Evolutionary conservation across 495 filamentous ascomycete genomes (phyloP).

Genomic region (Thozetella sp.): DNA sequence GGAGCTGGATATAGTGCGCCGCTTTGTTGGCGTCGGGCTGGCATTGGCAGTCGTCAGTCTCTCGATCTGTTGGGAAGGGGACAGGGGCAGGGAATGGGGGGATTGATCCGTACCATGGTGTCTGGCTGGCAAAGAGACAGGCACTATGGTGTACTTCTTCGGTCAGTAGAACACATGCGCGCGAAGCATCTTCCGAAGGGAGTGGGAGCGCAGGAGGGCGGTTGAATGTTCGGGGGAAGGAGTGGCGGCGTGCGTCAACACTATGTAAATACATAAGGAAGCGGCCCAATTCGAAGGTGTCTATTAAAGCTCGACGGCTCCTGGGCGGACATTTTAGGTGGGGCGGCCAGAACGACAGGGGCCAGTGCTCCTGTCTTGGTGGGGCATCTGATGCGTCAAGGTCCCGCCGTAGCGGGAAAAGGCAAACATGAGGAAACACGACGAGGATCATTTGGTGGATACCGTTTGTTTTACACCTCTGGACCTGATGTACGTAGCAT

Average conservation of each 20-base stretch:
- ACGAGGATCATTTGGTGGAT: too few relatives aligned
- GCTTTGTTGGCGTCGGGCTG: constrained; percentile 66
- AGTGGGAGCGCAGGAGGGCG: background rate
- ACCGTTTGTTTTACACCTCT: too few relatives aligned
- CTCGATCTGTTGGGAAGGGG: background rate
- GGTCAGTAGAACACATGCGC: constrained; percentile 23
- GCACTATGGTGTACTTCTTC: constrained; percentile 30
- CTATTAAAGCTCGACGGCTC: too few relatives aligned
- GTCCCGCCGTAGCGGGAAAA: background rate
- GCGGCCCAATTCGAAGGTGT: too few relatives aligned
- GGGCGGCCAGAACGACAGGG: too few relatives aligned
- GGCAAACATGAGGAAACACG: background rate
- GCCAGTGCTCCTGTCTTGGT: background rate
- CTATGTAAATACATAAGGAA: too few relatives aligned
- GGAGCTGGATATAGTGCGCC: constrained; percentile 72
- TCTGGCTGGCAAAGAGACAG: constrained; percentile 21
- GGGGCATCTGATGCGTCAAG: background rate
- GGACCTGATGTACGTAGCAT: too few relatives aligned
- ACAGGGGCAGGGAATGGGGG: background rate
- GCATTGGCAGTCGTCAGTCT: constrained; percentile 3
- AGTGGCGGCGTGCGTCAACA: background rate
- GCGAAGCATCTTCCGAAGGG: constrained; percentile 13
- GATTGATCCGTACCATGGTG: constrained; percentile 22
- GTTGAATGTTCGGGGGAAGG: background rate
- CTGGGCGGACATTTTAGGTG: too few relatives aligned